Evolutionary conservation across 495 filamentous ascomycete genomes (phyloP).

Genomic region (Neurospora sp.): DNA sequence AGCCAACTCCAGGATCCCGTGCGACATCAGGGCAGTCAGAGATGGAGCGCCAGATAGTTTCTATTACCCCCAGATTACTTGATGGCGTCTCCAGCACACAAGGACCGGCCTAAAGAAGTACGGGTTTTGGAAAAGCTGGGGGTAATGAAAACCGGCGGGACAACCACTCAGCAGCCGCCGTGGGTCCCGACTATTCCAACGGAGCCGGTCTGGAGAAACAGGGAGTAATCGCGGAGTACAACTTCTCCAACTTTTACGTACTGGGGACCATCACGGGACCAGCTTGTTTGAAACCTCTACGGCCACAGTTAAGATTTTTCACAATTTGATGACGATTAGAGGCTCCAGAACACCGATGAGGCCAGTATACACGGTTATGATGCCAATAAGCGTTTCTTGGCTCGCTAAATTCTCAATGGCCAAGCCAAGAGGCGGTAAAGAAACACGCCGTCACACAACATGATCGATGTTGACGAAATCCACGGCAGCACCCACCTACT

Average conservation of each 20-base stretch:
- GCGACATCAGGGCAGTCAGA: constrained; percentile 5
- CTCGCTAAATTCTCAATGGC: background rate
- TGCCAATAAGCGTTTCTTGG: constrained; percentile 5
- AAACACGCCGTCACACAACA: background rate
- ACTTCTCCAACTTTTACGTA: constrained; percentile 18
- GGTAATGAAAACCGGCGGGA: constrained; percentile 16
- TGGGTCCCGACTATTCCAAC: constrained; percentile 2
- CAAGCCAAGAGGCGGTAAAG: constrained; percentile 15
- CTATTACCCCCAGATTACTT: constrained; percentile 34
- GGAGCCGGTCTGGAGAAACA: constrained; percentile 1
- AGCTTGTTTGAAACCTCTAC: background rate
- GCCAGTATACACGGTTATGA: constrained; percentile 9
- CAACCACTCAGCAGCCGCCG: constrained; percentile 6
- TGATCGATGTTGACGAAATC: background rate
- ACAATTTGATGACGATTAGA: constrained; percentile 4
- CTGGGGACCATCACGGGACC: constrained; percentile 21
- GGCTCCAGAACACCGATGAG: constrained; percentile 6
- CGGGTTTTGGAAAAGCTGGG: constrained; percentile 12
- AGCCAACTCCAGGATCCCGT: constrained; percentile 8
- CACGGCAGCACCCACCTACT: background rate
- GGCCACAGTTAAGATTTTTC: constrained; percentile 8
- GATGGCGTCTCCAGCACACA: constrained; percentile 16
- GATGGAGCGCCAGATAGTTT: constrained; percentile 11
- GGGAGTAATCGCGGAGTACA: background rate
- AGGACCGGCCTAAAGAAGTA: background rate